Evolutionary conservation across 306 rosid species (phyloP), one percentile per base, ranked within the genome.

Genomic region (Cicer pinnatifidum): DNA sequence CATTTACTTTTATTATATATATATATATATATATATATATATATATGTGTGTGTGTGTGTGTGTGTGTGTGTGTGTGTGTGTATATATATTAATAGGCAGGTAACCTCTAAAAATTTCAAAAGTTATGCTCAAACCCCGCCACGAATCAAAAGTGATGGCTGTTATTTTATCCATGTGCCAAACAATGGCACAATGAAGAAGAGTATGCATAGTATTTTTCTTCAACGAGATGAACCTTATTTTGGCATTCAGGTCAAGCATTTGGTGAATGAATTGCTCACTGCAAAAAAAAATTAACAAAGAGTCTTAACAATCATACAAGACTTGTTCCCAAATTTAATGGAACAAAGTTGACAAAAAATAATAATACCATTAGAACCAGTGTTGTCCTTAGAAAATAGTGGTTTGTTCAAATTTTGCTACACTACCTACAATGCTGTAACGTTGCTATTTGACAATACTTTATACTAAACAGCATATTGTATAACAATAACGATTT

Each of bases 191-290:
- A 9, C 38, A 19, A 67, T 11, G 59, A 43, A 9, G 9, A 60
- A 16, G 10, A 72, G 38, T 39, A 9, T 45, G 52, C 39, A 48
- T 17, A 33, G 43, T 63, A 73, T 23, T 59, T 59, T 41, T 69
- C 35, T 52, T 43, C 33, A 15, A 78, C 6, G 41, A 80, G 59
- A 70, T 64, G 28, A 80, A 89, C 95, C 96, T 92, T 85, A 87
- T 91, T 80, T 70, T 64, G 52, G 72, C 58, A 79, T 90, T 90
- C 53, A 90, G 84, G 70, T 84, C 89, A 75, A 81, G 50, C 96
- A 89, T 83, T 60, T 54, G 68, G 60, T 73, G 33, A 56, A 86
- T 81, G 80, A 88, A 86, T 60, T 84, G 77, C 53, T 89, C 93
- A 5, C 97, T 91, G 90, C 85, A 53, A 72, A 56, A 71, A 40